Base-by-base conservation (phyloP, 2,329 filamentous ascomycete species). In the Lasiodiplodia hormozganensis region DNA sequence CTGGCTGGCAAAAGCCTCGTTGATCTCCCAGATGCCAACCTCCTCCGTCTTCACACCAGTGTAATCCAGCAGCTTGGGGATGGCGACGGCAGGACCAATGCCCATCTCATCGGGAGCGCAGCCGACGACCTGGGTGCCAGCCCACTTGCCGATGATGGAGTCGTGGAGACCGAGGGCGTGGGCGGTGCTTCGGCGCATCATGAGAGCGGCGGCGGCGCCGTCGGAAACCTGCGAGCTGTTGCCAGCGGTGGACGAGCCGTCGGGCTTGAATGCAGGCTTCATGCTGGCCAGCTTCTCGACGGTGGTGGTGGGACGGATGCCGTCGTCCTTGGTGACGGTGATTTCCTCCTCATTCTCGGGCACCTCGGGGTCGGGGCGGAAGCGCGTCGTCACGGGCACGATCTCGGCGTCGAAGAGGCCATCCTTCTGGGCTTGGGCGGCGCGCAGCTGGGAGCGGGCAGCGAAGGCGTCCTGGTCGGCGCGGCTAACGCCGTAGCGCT, bases 81-180 rank as follows among this genome's bases (percentile, higher is more conserved):
- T 95, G 0, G 93, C 94, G 34, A 97, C 76, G 0, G 93, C 93
- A 0, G 95, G 94, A 0, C 95, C 94, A 69, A 97, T 85, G 49
- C 95, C 94, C 95, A 98, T 97, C 85, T 97, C 94, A 76, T 97
- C 93, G 0, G 95, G 94, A 64, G 85, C 85, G 77, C 93, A 96
- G 14, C 95, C 94, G 0, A 89, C 88, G 12, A 92, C 90, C 36
- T 89, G 86, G 1, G 92, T 90, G 0, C 87, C 90, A 0, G 94
- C 92, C 84, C 94, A 97, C 78, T 92, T 93, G 43, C 91, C 94
- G 69, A 96, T 89, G 74, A 97, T 92, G 34, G 83, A 84, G 6
- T 83, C 60, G 1, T 23, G n/a, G 0, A 97, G 84, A 0, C 93
- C 93, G 0, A 97, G 86, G 67, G 88, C 86, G 0, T 87, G 88